Conservation (phyloP, 495 filamentous ascomycete species). For the Xylaria flabelliformis region DNA sequence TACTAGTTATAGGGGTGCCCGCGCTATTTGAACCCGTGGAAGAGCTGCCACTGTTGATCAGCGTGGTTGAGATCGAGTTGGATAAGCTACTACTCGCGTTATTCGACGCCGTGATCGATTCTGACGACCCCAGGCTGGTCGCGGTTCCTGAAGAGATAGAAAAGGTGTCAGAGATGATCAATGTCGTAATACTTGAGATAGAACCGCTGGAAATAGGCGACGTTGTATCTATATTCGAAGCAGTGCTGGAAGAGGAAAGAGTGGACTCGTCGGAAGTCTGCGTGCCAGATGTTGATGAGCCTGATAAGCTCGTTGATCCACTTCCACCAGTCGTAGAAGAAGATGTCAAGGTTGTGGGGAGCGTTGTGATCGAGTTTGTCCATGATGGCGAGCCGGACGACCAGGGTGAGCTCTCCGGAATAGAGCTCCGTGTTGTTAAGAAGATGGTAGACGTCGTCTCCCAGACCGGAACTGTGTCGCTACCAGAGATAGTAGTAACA, state of each 20-base stretch:
- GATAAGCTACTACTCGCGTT: neutral
- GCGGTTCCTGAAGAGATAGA: neutral
- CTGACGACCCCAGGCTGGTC: neutral
- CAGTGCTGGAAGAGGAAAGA: neutral
- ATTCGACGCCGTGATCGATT: neutral
- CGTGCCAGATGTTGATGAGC: neutral
- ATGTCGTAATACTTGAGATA: neutral
- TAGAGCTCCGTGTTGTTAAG: neutral
- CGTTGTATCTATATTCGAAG: slow-evolving; percentile 2
- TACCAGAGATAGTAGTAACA: slow-evolving; percentile 1
- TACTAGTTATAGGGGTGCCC: neutral
- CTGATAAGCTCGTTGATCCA: neutral
- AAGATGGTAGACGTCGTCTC: neutral
- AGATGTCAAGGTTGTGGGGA: neutral
- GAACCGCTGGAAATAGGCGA: neutral
- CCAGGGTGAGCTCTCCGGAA: neutral
- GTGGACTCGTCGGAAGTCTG: neutral
- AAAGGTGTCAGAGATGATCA: neutral
- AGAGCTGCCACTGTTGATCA: neutral
- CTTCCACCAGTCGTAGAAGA: neutral
- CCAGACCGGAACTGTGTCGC: neutral
- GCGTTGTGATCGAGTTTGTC: slow-evolving; percentile 2
- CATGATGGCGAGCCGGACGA: neutral
- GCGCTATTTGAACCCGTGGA: neutral
- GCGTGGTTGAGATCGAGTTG: neutral